A percentile compares a stretch with the other conserved stretches of the same genome.
Conservation (phyloP, 331 rosid species). For the Rhamnella rubrinervis region DNA sequence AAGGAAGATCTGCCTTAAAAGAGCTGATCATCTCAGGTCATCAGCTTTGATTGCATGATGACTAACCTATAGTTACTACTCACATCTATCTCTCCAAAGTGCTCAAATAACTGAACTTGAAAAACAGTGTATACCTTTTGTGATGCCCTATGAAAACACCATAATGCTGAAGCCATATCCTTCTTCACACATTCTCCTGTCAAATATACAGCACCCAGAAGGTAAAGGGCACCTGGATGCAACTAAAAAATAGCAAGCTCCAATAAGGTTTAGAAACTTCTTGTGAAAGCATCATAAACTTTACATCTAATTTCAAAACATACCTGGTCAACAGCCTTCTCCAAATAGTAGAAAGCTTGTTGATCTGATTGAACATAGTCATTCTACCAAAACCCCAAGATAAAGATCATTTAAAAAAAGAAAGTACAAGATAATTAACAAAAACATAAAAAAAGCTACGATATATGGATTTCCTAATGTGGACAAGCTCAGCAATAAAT, state of each 20-base stretch:
- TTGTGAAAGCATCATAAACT: slow-evolving; percentile 10
- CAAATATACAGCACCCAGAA: slow-evolving; percentile 83
- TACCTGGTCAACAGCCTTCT: slow-evolving; percentile 95
- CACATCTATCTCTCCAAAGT: not conserved
- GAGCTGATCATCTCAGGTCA: not conserved
- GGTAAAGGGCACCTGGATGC: slow-evolving; percentile 96
- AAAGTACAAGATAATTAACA: not conserved
- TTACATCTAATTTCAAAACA: slow-evolving; percentile 18
- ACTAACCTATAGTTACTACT: not conserved
- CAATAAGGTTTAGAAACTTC: slow-evolving; percentile 35
- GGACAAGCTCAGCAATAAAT: too few relatives aligned
- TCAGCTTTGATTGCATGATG: not conserved
- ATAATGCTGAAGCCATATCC: slow-evolving; percentile 72
- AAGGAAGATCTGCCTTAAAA: not conserved
- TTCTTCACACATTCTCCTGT: slow-evolving; percentile 82
- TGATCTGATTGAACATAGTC: slow-evolving; percentile 78
- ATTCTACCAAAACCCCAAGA: slow-evolving; percentile 44
- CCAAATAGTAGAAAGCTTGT: slow-evolving; percentile 88
- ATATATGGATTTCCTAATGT: too few relatives aligned
- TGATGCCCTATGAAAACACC: slow-evolving; percentile 94
- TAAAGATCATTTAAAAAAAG: not conserved
- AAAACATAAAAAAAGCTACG: not conserved
- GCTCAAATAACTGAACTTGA: slow-evolving; percentile 11
- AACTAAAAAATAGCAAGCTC: slow-evolving; percentile 48
- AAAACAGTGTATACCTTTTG: slow-evolving; percentile 57